Base-by-base conservation (phyloP, 768 basidiomycete genomes). In the Panaeolus papilionaceus region DNA sequence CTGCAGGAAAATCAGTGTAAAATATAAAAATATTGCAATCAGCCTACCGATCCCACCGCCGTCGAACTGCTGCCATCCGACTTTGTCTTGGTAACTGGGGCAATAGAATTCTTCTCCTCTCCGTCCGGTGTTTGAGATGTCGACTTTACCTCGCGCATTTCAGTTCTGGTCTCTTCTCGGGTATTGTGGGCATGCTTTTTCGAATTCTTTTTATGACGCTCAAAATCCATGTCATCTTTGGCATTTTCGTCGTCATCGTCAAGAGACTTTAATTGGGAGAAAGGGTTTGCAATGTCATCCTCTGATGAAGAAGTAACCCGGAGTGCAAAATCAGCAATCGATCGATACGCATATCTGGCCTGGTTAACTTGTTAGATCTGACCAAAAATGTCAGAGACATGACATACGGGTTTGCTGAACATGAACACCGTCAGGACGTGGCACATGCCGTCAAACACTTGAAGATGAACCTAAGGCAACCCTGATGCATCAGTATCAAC, bases 361-460 rank as follows among this genome's bases (percentile, higher is more conserved):
- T 89, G 39, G 2, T 38, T n/a, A 44, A 12, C 33, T 54, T 20
- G 6, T 49, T 12, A n/a, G 33, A 37, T 38, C 33, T 5, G 3
- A 33, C 26, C 14, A 42, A 39, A 26, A 23, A 40, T 38, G 38
- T n/a, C 38, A 37, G 10, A 42, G 12, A n/a, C 8, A 4, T 26
- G 38, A 75, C 87, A 42, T 69, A 88, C 89, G 69, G 83, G 84
- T 23, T 84, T 78, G 0, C 86, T 88, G 75, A 91, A 92, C 37
- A 83, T 89, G 75, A 92, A 91, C 7, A 92, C 84, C 1, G 91
- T 91, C 66, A 91, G 77, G 42, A 92, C 92, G 78, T 93, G 91
- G 65, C 89, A 90, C 82, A 89, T 90, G 26, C 88, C 91, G 72
- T 94, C 92, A 72, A 86, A 92, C 0, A 92, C 85, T 75, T 93